Percentiles rank a stretch among this genome's conserved stretches.
phyloP scores from a whole-genome alignment of 139 green algal species.

The Chlorella sp. region DNA sequence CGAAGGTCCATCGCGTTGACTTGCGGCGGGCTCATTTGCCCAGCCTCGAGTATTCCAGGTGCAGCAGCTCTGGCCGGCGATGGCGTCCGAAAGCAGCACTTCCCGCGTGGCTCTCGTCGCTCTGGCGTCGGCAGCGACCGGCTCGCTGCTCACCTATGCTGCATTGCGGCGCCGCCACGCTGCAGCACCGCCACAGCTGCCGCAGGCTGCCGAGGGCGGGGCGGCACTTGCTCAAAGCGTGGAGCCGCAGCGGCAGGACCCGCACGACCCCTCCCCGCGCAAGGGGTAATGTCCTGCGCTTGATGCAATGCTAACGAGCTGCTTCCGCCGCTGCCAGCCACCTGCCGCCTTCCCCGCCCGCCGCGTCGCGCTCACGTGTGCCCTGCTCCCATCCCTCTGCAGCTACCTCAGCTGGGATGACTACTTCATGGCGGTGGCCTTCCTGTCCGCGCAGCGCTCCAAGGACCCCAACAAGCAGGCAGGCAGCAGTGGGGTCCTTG shows the following conservation, averaged over 20 bases:
- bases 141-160: slow-evolving; percentile 26
- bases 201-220: background rate
- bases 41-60: rapidly evolving
- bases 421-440: slow-evolving; percentile 99
- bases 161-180: background rate
- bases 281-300: background rate
- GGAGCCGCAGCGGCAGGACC: slow-evolving; percentile 12
- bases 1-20: background rate
- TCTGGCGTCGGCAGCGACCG: slow-evolving; percentile 11
- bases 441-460: slow-evolving; percentile 89
- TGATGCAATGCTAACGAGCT: background rate
- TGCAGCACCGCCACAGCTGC: background rate
- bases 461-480: slow-evolving; percentile 99
- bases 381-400: background rate
- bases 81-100: background rate
- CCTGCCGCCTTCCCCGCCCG: background rate
- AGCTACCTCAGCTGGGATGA: slow-evolving; percentile 97
- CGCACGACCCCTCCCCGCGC: slow-evolving; percentile 36
- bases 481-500: background rate
- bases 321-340: background rate
- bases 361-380: too few relatives aligned
- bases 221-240: background rate
- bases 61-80: background rate
- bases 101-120: slow-evolving; percentile 17
- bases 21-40: background rate